phyloP scores from a whole-genome alignment of 495 filamentous ascomycete species.

The Penicillium dipodomyicola region DNA sequence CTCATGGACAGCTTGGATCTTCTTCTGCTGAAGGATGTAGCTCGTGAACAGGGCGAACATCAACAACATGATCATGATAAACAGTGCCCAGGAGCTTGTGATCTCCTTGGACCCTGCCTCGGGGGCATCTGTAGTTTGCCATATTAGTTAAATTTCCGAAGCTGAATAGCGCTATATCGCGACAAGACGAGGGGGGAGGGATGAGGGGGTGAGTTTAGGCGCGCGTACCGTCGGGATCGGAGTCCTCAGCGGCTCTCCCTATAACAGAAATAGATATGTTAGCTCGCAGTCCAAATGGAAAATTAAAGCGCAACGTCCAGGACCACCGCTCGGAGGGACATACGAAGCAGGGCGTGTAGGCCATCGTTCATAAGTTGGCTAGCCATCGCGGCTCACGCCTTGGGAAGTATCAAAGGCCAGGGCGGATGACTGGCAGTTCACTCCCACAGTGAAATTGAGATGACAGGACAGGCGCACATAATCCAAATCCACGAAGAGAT shows the following conservation, averaged over 20 bases:
- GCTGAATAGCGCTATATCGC: not conserved
- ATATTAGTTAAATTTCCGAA: constrained; percentile 22
- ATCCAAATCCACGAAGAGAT: constrained; percentile 31
- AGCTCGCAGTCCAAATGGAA: constrained; percentile 11
- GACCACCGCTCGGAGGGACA: constrained; percentile 15
- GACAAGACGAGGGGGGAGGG: not conserved
- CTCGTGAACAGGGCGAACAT: constrained; percentile 94
- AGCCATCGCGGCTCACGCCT: constrained; percentile 36
- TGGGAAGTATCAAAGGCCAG: constrained; percentile 26
- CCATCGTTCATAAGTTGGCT: constrained; percentile 39
- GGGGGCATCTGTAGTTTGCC: constrained; percentile 42
- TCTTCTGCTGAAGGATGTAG: constrained; percentile 91
- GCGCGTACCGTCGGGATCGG: constrained; percentile 53
- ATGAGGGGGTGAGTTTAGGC: constrained; percentile 8
- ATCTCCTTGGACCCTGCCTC: constrained; percentile 81
- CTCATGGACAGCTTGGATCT: constrained; percentile 95
- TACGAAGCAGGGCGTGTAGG: constrained; percentile 43
- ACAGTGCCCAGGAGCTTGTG: constrained; percentile 91
- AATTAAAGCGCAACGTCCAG: not conserved
- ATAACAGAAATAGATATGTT: constrained; percentile 15
- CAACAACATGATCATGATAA: constrained; percentile 90
- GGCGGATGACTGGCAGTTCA: constrained; percentile 32
- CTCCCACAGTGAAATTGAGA: constrained; percentile 32
- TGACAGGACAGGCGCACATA: constrained; percentile 39
- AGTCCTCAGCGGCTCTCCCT: constrained; percentile 42